A percentile compares a stretch with the other conserved stretches of the same genome.
Conservation (phyloP, 768 basidiomycete genomes). For the Paxillus rubicundulus region DNA sequence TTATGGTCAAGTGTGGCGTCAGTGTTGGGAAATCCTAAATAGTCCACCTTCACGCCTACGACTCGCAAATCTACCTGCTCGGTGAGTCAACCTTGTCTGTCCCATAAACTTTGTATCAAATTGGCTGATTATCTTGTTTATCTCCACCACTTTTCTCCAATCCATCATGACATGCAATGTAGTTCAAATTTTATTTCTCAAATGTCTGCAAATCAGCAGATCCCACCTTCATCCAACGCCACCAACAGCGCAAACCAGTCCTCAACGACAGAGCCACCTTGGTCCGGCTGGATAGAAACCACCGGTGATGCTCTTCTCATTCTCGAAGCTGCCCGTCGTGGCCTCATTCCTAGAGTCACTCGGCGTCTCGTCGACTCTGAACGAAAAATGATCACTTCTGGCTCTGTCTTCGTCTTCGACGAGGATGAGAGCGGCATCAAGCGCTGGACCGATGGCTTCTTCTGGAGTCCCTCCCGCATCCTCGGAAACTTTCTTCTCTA, state of each 20-base stretch:
- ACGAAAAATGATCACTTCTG: constrained; percentile 88
- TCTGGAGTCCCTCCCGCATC: constrained; percentile 92
- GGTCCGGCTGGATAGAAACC: constrained; percentile 93
- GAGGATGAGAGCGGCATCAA: constrained; percentile 97
- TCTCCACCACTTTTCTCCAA: constrained; percentile 25
- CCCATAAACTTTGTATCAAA: constrained; percentile 42
- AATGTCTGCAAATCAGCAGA: constrained; percentile 33
- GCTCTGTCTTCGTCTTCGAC: constrained; percentile 96
- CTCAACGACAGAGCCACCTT: constrained; percentile 72
- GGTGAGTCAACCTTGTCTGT: constrained; percentile 71
- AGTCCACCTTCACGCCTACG: constrained; percentile 44
- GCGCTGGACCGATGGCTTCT: constrained; percentile 96
- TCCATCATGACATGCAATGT: constrained; percentile 14
- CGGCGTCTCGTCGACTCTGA: constrained; percentile 90
- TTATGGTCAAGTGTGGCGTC: constrained; percentile 34
- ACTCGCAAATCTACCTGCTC: constrained; percentile 60
- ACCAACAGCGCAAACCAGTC: constrained; percentile 30
- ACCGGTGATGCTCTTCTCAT: constrained; percentile 95
- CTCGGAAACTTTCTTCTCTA: constrained; percentile 95
- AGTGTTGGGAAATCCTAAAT: constrained; percentile 28
- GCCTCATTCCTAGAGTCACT: constrained; percentile 89
- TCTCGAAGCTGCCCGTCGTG: constrained; percentile 88
- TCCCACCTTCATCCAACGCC: constrained; percentile 25
- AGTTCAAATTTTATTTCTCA: constrained; percentile 17
- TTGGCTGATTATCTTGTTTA: constrained; percentile 37